A percentile compares a stretch with the other conserved stretches of the same genome.
Evolutionary conservation across 352 stramenopile species (phyloP).

Genomic region (Globisporangium radiosum): DNA sequence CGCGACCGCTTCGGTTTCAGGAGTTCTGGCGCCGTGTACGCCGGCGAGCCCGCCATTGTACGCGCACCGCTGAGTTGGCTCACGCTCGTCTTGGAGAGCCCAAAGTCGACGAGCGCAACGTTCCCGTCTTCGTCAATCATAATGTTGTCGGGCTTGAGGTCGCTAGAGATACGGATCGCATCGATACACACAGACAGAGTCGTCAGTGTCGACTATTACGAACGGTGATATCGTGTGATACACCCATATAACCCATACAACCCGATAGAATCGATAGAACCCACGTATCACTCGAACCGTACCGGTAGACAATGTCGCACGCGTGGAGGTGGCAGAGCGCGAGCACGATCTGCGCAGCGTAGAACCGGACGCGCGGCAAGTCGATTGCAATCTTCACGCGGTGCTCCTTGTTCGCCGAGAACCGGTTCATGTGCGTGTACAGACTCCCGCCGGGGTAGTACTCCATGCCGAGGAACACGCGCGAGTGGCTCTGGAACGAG

Average conservation of each 20-base stretch:
- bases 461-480: conserved; percentile 81
- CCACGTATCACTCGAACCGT: not conserved
- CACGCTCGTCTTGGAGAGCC: conserved; percentile 90
- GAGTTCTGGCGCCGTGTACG: conserved; percentile 77
- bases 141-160: conserved; percentile 96
- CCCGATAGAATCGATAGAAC: too few species aligned
- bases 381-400: conserved; percentile 83
- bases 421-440: conserved; percentile 91
- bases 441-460: conserved; percentile 81
- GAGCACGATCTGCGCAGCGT: conserved; percentile 89
- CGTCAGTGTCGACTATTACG: too few species aligned
- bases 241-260: too few species aligned
- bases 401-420: conserved; percentile 87
- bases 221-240: too few species aligned
- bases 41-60: conserved; percentile 79
- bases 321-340: conserved; percentile 89
- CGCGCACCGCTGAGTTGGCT: conserved; percentile 75
- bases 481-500: conserved; percentile 77
- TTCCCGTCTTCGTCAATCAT: conserved; percentile 93
- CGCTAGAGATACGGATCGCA: conserved; percentile 19
- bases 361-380: conserved; percentile 80
- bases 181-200: too few species aligned
- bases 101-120: conserved; percentile 93
- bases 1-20: conserved; percentile 79
- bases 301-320: conserved; percentile 93